Evolutionary conservation across 805 yeast genomes (phyloP), one percentile per base, ranked within the genome.

Genomic region (Jamesozyma rosinii): DNA sequence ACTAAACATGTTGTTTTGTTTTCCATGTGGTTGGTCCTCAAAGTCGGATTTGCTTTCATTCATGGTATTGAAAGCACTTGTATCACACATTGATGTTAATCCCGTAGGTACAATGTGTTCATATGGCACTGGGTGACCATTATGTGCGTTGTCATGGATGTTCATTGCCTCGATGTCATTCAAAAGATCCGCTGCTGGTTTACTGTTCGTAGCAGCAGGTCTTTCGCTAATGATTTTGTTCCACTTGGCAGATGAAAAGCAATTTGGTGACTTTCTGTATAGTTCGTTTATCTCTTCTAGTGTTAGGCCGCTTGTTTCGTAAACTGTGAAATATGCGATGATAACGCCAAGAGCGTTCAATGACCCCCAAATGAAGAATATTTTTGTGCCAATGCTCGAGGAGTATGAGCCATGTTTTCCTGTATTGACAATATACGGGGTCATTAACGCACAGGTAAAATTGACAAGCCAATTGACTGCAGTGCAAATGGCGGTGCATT

Each of bases 391-490:
- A 44, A 81, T 60, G 0, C 79, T 75, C 10, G 29, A 11, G 6
- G 29, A 8, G 11, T 24, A 24, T 1, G 84, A 80, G 0, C 85
- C 75, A 54, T 78, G 81, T 9, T 66, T 58, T 0, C 84, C 87
- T 0, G 79, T 34, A 53, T 80, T 85, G 37, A 83, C 74, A 44
- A 84, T 63, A 55, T 81, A 84, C 2, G 94, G 92, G 1, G 92
- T 83, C 39, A 75, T 74, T 53, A 71, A 77, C 0, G 92, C 90
- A 66, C 83, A 81, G 3, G 74, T 73, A 55, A 84, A 83, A 63
- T 84, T 84, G 35, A 80, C 80, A 24, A 83, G 50, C 94, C 92
- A 84, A 61, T 84, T 84, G n/a, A 87, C 75, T 2, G 90, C 81
- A 1, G 85, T 83, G 24, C 85, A 76, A 21, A 84, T 60, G 8